Percentiles rank a stretch among this genome's conserved stretches.
Evolutionary conservation across 257 asterid species (phyloP).

Genomic region (Petunia secreta): DNA sequence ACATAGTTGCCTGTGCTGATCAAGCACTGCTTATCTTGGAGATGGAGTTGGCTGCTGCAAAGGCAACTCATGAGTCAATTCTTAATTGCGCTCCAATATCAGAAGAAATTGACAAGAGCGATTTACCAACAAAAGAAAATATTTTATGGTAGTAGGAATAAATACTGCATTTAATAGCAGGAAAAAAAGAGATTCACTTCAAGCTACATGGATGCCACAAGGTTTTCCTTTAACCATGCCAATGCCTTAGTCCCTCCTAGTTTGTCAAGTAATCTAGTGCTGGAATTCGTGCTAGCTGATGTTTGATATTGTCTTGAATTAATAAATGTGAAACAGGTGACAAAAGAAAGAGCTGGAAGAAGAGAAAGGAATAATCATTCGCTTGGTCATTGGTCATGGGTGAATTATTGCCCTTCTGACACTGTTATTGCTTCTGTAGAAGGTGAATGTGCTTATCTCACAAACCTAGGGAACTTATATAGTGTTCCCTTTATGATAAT

Average conservation of each 20-base stretch:
- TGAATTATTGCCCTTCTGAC: slow-evolving; percentile 10
- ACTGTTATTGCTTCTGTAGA: neutral
- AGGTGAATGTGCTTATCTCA: neutral
- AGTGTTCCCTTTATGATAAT: neutral
- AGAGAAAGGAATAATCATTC: slow-evolving; percentile 79
- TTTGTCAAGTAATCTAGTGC: neutral
- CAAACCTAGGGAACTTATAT: neutral
- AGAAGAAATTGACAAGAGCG: slow-evolving; percentile 45
- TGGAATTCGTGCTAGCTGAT: slow-evolving; percentile 26
- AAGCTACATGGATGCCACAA: slow-evolving; percentile 96
- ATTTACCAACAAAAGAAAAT: slow-evolving; percentile 46
- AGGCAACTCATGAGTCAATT: slow-evolving; percentile 70
- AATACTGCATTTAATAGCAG: slow-evolving; percentile 96
- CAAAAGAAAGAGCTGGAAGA: slow-evolving; percentile 60
- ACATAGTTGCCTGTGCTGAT: no score
- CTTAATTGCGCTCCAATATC: slow-evolving; percentile 66
- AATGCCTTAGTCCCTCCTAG: neutral
- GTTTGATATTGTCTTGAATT: neutral
- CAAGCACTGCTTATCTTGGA: slow-evolving; percentile 40
- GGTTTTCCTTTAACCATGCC: slow-evolving; percentile 38
- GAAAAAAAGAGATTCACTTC: slow-evolving; percentile 86
- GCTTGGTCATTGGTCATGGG: slow-evolving; percentile 91
- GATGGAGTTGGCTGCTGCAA: slow-evolving; percentile 85
- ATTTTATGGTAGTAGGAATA: slow-evolving; percentile 77
- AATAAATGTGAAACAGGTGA: slow-evolving; percentile 53